These are phyloP conservation scores for Lipomyces sp. DNA, from an alignment of 805 yeast genomes.

Conservation along the genomic window DNA sequence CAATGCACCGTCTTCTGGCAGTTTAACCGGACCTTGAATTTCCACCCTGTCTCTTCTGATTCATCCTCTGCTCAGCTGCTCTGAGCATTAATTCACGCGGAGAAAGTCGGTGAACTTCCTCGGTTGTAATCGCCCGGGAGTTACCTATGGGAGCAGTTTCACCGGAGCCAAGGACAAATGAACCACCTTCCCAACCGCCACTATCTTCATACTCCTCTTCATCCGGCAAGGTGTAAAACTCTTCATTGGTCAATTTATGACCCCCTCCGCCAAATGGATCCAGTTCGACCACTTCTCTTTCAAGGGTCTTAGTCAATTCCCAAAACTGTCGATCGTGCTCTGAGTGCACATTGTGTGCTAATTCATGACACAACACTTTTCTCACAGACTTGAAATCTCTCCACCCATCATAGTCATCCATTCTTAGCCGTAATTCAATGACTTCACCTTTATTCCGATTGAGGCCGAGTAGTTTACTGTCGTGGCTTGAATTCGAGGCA, in stretches of 20 bases:
- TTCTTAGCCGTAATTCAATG: constrained; percentile 47
- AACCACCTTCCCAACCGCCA: constrained; percentile 35
- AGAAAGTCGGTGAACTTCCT: constrained; percentile 14
- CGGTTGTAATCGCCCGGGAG: constrained; percentile 3
- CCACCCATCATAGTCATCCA: constrained; percentile 49
- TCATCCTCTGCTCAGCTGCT: constrained; percentile 24
- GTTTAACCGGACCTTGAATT: not conserved
- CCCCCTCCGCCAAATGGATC: constrained; percentile 27
- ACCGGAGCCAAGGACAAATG: constrained; percentile 34
- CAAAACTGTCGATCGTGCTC: constrained; percentile 48
- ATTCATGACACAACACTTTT: constrained; percentile 48
- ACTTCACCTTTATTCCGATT: constrained; percentile 46
- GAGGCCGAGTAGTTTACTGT: constrained; percentile 44
- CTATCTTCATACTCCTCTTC: constrained; percentile 26
- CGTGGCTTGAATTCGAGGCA: constrained; percentile 45
- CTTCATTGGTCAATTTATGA: constrained; percentile 21
- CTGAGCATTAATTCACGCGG: constrained; percentile 29
- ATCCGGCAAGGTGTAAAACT: constrained; percentile 12
- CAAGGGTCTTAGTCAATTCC: constrained; percentile 45
- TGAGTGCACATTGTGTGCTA: constrained; percentile 47
- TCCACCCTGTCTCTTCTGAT: constrained; percentile 3
- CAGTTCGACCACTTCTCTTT: constrained; percentile 42
- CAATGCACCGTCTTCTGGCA: not conserved
- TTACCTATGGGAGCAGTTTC: constrained; percentile 1
- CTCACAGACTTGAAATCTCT: constrained; percentile 45